These are phyloP conservation scores for Trifolium pratense DNA, from an alignment of 306 rosid species.

Conservation along the genomic window DNA sequence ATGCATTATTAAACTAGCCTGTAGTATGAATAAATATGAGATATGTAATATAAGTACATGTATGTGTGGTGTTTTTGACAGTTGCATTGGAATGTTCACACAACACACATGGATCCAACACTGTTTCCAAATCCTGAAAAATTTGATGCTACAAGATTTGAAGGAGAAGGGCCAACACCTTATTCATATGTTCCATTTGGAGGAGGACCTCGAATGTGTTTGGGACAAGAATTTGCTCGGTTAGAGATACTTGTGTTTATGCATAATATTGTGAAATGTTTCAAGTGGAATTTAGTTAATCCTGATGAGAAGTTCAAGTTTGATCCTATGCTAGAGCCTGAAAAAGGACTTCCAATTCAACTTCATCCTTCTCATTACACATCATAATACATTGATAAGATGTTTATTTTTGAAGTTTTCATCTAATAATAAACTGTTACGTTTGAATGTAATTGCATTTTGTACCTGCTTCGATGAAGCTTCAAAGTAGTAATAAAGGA, in stretches of 20 bases:
- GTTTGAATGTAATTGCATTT: conserved; percentile 21
- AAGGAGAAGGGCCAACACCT: conserved; percentile 54
- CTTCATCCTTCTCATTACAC: conserved; percentile 41
- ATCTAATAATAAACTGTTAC: neutral
- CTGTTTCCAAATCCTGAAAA: conserved; percentile 47
- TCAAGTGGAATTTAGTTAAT: conserved; percentile 56
- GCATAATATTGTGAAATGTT: conserved; percentile 52
- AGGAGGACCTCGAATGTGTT: conserved; percentile 66
- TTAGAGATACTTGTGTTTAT: conserved; percentile 55
- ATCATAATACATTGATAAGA: neutral
- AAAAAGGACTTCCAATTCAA: conserved; percentile 49
- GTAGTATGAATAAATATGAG: too few species aligned
- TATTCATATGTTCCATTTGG: conserved; percentile 59
- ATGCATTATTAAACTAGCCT: too few species aligned
- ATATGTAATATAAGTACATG: too few species aligned
- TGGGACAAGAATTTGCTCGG: conserved; percentile 64
- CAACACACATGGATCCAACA: conserved; percentile 54
- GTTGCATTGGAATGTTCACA: conserved; percentile 52
- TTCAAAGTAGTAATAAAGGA: neutral
- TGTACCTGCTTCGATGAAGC: neutral
- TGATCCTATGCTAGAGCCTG: conserved; percentile 56
- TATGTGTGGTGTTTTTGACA: conserved; percentile 21
- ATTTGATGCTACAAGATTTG: conserved; percentile 60
- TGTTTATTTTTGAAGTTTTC: conserved; percentile 5
- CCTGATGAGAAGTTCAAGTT: conserved; percentile 51